Evolutionary conservation across 2,329 filamentous ascomycete species (phyloP).

Genomic region (Penicillium corylophilum): DNA sequence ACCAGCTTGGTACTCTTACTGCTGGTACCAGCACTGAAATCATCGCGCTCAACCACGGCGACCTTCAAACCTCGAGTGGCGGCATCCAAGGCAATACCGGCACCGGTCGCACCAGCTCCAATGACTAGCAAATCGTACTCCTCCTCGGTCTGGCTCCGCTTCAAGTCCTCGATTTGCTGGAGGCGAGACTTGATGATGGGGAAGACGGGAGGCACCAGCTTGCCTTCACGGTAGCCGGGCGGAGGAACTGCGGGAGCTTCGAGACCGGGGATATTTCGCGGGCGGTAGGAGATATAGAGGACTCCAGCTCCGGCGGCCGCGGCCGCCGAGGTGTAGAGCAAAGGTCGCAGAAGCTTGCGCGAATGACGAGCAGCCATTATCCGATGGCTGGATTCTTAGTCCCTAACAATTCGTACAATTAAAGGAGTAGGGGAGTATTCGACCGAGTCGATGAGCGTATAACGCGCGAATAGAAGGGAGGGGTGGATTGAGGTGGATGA

Average conservation of each 20-base stretch:
- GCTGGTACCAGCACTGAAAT: conserved; percentile 78
- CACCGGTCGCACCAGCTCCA: conserved; percentile 74
- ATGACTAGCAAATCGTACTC: conserved; percentile 77
- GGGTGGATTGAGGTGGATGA: neutral
- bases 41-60: conserved; percentile 76
- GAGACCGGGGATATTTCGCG: conserved; percentile 63
- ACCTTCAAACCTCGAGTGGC: conserved; percentile 76
- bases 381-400: neutral
- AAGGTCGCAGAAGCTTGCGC: conserved; percentile 54
- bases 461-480: no score
- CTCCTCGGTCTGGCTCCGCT: conserved; percentile 46
- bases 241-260: conserved; percentile 63
- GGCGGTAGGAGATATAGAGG: conserved; percentile 62
- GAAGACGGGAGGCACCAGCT: conserved; percentile 55
- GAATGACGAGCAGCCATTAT: conserved; percentile 44
- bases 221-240: conserved; percentile 61
- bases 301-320: conserved; percentile 54
- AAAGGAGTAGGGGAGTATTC: neutral
- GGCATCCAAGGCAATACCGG: conserved; percentile 78
- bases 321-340: conserved; percentile 60
- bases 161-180: conserved; percentile 54
- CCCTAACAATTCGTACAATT: neutral
- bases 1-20: conserved; percentile 87
- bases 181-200: conserved; percentile 51
- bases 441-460: neutral